Conservation (phyloP, 2,329 filamentous ascomycete genomes). For the Exserohilum rostratum region DNA sequence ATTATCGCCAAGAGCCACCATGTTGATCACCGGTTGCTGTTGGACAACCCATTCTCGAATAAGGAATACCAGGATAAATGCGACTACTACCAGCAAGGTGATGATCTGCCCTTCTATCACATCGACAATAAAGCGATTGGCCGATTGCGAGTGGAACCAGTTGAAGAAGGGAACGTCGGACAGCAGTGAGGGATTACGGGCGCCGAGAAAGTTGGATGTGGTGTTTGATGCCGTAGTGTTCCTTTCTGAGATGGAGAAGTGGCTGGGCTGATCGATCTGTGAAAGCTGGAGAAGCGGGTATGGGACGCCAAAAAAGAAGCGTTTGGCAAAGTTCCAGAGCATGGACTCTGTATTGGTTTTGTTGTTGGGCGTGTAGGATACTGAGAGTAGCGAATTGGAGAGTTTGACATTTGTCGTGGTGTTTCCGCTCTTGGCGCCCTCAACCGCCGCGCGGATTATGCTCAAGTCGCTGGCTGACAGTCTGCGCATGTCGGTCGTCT, state of each 20-base stretch:
- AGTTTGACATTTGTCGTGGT: conserved; percentile 27
- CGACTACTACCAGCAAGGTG: conserved; percentile 86
- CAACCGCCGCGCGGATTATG: conserved; percentile 24
- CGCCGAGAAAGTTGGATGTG: conserved; percentile 30
- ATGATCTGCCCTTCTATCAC: conserved; percentile 93
- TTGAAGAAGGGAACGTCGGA: conserved; percentile 64
- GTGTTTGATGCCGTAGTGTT: conserved; percentile 36
- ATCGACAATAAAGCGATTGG: conserved; percentile 82
- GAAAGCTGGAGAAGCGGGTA: conserved; percentile 25
- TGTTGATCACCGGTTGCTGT: conserved; percentile 91
- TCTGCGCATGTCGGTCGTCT: conserved; percentile 3
- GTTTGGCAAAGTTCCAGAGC: conserved; percentile 55
- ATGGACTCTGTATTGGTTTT: conserved; percentile 50
- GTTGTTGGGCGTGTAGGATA: conserved; percentile 50
- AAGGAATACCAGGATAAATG: conserved; percentile 94
- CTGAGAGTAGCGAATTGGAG: conserved; percentile 42
- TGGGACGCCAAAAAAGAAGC: conserved; percentile 46
- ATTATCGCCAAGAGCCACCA: conserved; percentile 57
- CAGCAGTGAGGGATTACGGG: conserved; percentile 51
- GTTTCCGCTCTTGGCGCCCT: conserved; percentile 27
- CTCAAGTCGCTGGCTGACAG: conserved; percentile 21
- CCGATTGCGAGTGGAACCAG: conserved; percentile 60
- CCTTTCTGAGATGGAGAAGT: conserved; percentile 30
- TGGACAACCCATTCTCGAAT: conserved; percentile 98
- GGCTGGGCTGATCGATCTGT: conserved; percentile 23